A percentile compares a stretch with the other conserved stretches of the same genome.
Conservation (phyloP, 2,329 filamentous ascomycete species). For the Exophiala bonariae region DNA sequence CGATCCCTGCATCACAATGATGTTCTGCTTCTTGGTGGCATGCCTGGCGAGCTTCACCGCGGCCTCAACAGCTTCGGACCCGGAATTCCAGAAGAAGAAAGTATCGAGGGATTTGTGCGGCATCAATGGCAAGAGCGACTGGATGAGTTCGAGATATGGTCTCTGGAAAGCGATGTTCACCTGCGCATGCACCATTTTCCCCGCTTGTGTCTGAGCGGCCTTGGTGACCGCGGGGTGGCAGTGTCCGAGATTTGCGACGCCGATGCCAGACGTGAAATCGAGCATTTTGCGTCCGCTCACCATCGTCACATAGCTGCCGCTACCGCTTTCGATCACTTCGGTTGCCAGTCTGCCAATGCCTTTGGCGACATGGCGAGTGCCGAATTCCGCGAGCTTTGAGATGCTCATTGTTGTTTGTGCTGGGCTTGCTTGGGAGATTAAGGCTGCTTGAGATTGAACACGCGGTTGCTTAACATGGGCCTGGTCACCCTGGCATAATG, state of each 20-base stretch:
- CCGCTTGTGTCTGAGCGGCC: constrained; percentile 37
- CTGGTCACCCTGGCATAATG: too few relatives aligned
- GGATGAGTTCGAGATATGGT: constrained; percentile 37
- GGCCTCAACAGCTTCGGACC: constrained; percentile 37
- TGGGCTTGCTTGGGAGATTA: too few relatives aligned
- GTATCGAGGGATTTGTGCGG: constrained; percentile 38
- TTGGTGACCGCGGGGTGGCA: constrained; percentile 39
- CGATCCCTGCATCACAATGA: constrained; percentile 40
- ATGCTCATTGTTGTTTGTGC: too few relatives aligned
- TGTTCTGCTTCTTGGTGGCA: constrained; percentile 39
- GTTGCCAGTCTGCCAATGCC: constrained; percentile 28
- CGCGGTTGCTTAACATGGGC: too few relatives aligned
- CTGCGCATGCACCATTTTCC: constrained; percentile 40
- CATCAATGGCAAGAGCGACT: constrained; percentile 37
- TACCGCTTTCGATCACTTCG: constrained; percentile 34
- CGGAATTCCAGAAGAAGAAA: constrained; percentile 43
- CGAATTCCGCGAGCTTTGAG: constrained; percentile 31
- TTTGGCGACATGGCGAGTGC: constrained; percentile 28
- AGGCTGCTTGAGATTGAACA: too few relatives aligned
- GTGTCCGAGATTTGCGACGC: constrained; percentile 37
- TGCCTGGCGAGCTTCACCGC: constrained; percentile 38
- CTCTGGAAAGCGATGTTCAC: constrained; percentile 44
- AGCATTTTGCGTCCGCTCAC: constrained; percentile 31
- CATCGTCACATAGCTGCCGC: constrained; percentile 35
- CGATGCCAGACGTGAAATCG: constrained; percentile 38